These are phyloP conservation scores for Gelatoporia subvermispora DNA, from an alignment of 768 basidiomycete genomes.

Conservation along the genomic window DNA sequence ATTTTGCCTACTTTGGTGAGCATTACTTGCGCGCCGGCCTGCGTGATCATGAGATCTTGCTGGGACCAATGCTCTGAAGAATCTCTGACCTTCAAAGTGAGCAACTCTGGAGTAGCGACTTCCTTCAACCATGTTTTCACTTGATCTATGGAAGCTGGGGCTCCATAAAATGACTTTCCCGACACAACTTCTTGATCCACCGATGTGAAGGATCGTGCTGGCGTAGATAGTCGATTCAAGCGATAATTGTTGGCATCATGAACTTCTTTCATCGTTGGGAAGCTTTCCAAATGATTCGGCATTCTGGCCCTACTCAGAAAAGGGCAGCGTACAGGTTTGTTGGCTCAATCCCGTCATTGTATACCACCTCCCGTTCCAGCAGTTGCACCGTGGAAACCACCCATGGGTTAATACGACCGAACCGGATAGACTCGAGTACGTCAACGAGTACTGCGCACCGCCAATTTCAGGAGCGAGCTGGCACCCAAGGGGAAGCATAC, in stretches of 20 bases:
- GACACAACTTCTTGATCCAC: too few relatives aligned
- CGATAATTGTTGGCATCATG: slow-evolving; percentile 75
- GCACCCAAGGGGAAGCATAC: too few relatives aligned
- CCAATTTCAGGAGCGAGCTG: too few relatives aligned
- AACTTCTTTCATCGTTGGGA: slow-evolving; percentile 89
- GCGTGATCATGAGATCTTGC: too few relatives aligned
- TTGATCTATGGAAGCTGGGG: too few relatives aligned
- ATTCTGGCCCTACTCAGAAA: too few relatives aligned
- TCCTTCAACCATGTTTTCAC: slow-evolving; percentile 81
- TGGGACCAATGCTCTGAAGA: too few relatives aligned
- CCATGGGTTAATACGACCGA: slow-evolving; percentile 4
- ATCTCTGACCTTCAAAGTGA: slow-evolving; percentile 61
- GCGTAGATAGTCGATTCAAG: slow-evolving; percentile 53
- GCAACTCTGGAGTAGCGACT: slow-evolving; percentile 75
- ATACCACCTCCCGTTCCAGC: slow-evolving; percentile 63
- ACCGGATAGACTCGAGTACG: too few relatives aligned
- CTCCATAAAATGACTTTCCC: too few relatives aligned
- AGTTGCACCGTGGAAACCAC: slow-evolving; percentile 69
- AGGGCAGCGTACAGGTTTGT: slow-evolving; percentile 69
- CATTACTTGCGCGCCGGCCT: slow-evolving; percentile 59
- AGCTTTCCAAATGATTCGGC: slow-evolving; percentile 39
- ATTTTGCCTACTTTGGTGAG: slow-evolving; percentile 10
- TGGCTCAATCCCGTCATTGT: slow-evolving; percentile 76
- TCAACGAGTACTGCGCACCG: too few relatives aligned
- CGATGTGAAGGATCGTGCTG: slow-evolving; percentile 48